Base-by-base conservation (phyloP, 2,329 filamentous ascomycete species). In the Tolypocladium guangdongense region DNA sequence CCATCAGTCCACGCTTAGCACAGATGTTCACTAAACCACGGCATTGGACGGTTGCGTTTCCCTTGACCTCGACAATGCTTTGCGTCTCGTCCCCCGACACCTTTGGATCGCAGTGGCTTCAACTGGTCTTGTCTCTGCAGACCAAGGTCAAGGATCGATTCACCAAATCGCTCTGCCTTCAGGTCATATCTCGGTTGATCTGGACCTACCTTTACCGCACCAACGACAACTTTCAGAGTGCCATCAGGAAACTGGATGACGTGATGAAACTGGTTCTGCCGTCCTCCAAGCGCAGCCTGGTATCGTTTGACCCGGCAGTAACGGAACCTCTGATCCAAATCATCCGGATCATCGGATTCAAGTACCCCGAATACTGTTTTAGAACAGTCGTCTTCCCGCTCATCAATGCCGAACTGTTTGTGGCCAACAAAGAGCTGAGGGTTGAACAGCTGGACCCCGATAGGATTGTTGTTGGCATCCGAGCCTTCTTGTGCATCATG, bases 381-480 rank as follows among this genome's bases (percentile, higher is more conserved):
- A 82, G 86, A 60, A 88, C 78, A 48, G 87, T 97, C 58, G 89
- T 99, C n/a, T 97, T 96, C 62, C 93, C 92, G 3, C 74, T 99
- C 38, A 87, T 99, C 64, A 96, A 95, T 65, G 90, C 90, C 1
- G 92, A 96, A 51, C 75, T 90, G n/a, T 93, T 96, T 65, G 77
- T 81, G 32, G 82, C 84, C 20, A 75, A 88, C 58, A 78, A 85
- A 62, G 88, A 96, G 46, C 73, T 93, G 43, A 90, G 83, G 64
- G 87, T 96, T 32, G 93, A 97, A 64, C 89, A 95, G 64, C 78
- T 99, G 57, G 93, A 99, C 57, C 93, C 95, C 0, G 95, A 99
- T 65, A 87, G 89, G 62, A 95, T 96, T 72, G 92, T 97, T n/a
- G 88, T 99, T 60, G 93, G 91, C 3, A 99, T 99, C 57, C 83